Evolutionary conservation across 2,329 filamentous ascomycete genomes (phyloP).

Genomic region (Lecanicillium sp.): DNA sequence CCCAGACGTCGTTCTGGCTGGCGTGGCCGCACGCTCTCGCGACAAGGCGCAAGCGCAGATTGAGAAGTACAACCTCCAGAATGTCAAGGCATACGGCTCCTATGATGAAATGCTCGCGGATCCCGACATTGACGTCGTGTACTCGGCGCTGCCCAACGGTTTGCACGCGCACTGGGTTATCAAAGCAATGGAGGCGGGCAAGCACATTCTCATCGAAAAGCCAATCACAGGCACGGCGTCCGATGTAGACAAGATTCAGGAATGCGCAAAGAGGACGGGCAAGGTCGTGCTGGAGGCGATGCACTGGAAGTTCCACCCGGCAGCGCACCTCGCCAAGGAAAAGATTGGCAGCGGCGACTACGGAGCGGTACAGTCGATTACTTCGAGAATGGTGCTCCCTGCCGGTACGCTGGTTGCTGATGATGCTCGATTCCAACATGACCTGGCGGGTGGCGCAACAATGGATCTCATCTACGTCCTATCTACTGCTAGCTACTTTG

Average conservation of each 20-base stretch:
- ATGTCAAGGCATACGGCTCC: conserved; percentile 7
- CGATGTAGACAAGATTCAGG: conserved; percentile 38
- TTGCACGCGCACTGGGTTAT: conserved; percentile 37
- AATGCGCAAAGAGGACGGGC: conserved; percentile 21
- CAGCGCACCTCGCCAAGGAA: conserved; percentile 3
- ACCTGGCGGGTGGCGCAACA: conserved; percentile 5
- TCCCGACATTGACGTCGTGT: conserved; percentile 22
- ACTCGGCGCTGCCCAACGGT: conserved; percentile 40
- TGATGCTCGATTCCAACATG: conserved; percentile 4
- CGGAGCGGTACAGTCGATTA: conserved; percentile 3
- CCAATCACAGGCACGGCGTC: conserved; percentile 42
- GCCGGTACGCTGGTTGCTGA: neutral
- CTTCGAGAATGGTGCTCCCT: conserved; percentile 3
- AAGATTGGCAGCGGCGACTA: conserved; percentile 5
- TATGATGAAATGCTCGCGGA: conserved; percentile 12
- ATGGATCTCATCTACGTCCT: conserved; percentile 8
- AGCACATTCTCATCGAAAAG: conserved; percentile 49
- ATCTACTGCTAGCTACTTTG: conserved; percentile 2
- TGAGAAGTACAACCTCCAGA: conserved; percentile 2
- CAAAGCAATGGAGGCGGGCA: conserved; percentile 39
- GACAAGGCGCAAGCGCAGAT: conserved; percentile 3
- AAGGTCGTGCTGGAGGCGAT: conserved; percentile 12
- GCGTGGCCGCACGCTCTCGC: conserved; percentile 5
- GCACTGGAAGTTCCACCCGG: conserved; percentile 10
- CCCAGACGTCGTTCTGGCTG: conserved; percentile 3